A percentile compares a stretch with the other conserved stretches of the same genome.
phyloP scores from a whole-genome alignment of 2,329 filamentous ascomycete genomes.

The Nothophaeocryptopus gaeumannii region DNA sequence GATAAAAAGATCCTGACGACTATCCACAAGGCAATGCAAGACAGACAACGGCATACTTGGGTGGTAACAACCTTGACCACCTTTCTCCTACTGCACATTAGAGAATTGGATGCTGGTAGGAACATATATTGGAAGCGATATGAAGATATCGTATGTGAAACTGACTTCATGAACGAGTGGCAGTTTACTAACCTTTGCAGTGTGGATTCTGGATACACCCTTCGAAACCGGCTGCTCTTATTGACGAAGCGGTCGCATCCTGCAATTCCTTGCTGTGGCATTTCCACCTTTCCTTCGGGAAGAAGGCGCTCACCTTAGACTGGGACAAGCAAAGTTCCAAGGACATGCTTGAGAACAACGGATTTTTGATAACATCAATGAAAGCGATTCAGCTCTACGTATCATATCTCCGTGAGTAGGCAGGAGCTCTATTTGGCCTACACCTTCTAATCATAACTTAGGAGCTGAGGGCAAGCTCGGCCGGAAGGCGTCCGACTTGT shows the following conservation, averaged over 20 bases:
- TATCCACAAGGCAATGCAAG: conserved; percentile 5
- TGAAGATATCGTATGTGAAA: conserved; percentile 2
- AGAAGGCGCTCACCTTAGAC: conserved; percentile 1
- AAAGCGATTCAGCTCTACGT: conserved; percentile 5
- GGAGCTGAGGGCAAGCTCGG: conserved; percentile 4
- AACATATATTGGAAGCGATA: conserved; percentile 5
- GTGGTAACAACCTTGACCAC: conserved; percentile 2
- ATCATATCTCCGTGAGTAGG: conserved; percentile 3
- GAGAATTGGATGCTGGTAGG: conserved; percentile 3
- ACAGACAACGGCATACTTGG: conserved; percentile 5
- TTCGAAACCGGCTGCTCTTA: conserved; percentile 3
- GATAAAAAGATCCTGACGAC: conserved; percentile 4
- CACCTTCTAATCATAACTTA: conserved; percentile 5
- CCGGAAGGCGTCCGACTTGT: conserved; percentile 3
- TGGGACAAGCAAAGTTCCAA: conserved; percentile 5
- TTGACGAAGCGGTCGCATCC: conserved; percentile 4
- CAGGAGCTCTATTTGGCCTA: conserved; percentile 2
- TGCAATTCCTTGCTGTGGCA: conserved; percentile 5
- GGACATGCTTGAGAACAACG: conserved; percentile 4
- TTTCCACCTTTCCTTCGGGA: conserved; percentile 4
- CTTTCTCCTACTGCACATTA: conserved; percentile 3
- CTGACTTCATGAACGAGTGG: conserved; percentile 1
- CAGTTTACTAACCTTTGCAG: conserved; percentile 4
- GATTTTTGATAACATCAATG: conserved; percentile 4
- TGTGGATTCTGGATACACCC: conserved; percentile 5